Percentiles rank a stretch among this genome's conserved stretches.
Conservation (phyloP, 805 yeast genomes). For the Zygotorulaspora danielsina region DNA sequence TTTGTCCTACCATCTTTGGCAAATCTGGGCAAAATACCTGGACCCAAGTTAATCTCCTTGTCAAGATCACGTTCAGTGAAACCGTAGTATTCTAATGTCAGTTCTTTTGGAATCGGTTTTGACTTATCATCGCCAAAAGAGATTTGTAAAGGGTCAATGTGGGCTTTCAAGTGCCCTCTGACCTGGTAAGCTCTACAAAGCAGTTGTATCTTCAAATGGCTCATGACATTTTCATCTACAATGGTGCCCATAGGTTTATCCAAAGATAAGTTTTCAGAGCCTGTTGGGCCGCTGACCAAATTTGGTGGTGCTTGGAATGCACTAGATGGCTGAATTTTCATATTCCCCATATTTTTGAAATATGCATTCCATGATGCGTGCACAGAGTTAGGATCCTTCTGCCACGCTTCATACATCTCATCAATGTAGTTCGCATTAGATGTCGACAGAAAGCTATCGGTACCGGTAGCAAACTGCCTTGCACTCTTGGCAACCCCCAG, state of each 20-base stretch:
- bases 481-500: background rate
- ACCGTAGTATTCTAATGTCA: slow-evolving; percentile 88
- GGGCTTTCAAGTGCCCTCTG: slow-evolving; percentile 94
- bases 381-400: slow-evolving; percentile 80
- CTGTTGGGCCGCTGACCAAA: slow-evolving; percentile 72
- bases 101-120: slow-evolving; percentile 67
- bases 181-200: slow-evolving; percentile 98
- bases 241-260: slow-evolving; percentile 36
- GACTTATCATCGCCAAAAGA: slow-evolving; percentile 67
- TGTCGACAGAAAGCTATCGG: slow-evolving; percentile 76
- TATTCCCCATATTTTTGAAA: slow-evolving; percentile 81
- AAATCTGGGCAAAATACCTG: slow-evolving; percentile 94
- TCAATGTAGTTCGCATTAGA: slow-evolving; percentile 89
- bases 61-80: slow-evolving; percentile 83
- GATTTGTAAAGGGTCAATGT: slow-evolving; percentile 91
- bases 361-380: slow-evolving; percentile 97
- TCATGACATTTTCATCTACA: slow-evolving; percentile 62
- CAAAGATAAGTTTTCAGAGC: slow-evolving; percentile 58
- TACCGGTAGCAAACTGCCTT: slow-evolving; percentile 20
- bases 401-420: slow-evolving; percentile 97
- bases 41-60: slow-evolving; percentile 84
- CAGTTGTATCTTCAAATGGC: slow-evolving; percentile 92
- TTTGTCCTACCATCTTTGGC: slow-evolving; percentile 55
- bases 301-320: slow-evolving; percentile 94
- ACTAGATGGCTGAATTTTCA: slow-evolving; percentile 59